Base-by-base conservation (phyloP, 805 yeast species). In the Candida qinlingensis region DNA sequence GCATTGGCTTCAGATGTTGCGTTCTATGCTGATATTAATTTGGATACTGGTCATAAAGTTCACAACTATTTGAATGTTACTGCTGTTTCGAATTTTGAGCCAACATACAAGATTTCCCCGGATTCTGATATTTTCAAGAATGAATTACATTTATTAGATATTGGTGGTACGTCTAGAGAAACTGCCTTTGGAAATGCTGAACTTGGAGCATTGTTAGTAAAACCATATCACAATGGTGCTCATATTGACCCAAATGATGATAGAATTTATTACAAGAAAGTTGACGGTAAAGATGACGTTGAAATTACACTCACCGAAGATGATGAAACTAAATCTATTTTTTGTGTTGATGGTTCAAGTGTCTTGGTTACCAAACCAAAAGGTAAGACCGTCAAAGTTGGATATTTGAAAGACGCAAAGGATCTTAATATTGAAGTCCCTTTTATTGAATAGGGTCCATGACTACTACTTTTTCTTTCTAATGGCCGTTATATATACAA, bases 1-100 rank as follows among this genome's bases (percentile, higher is more conserved):
- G 77, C 86, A 36, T 61, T 87, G 26, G 58, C 66, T 4, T 54
- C 68, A 13, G 74, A 75, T 43, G 41, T 59, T 13, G 35, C 39
- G 5, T 42, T 42, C 35, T 28, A 9, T n/a, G 39, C 37, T 26
- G 37, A 37, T 25, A 29, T 41, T 4, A 37, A 43, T 8, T 36
- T 43, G 5, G 36, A 41, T 29, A 41, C 19, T 19, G 19, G 45
- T 13, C 31, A 28, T n/a, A 37, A 44, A 35, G 34, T 31, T 10
- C 62, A 58, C 34, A 36, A 53, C 4, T 56, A 57, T 36, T 13
- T 56, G 11, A 48, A 41, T 37, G 26, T 60, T 4, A 8, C 47
- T 13, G 53, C 63, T 1, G 48, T 46, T 3, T 57, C 63, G 6
- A 54, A 49, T 30, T 29, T 56, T 11, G 65, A 61, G 26, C 49